Base-by-base conservation (phyloP, 192 early-diverging fungal genomes). In the Gaertneriomyces semiglobifer region DNA sequence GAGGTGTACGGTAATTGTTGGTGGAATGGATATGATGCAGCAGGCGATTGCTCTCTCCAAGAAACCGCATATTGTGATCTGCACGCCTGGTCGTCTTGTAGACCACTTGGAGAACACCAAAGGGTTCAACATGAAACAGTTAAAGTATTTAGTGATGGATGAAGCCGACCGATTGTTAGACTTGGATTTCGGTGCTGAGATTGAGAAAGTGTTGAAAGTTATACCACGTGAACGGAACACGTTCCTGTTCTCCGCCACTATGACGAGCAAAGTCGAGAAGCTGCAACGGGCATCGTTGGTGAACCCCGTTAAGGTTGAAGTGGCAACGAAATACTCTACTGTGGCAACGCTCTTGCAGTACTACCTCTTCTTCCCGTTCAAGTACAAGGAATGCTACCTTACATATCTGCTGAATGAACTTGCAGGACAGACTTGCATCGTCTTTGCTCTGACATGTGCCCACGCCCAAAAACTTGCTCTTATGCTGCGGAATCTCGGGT, bases 91-190 rank as follows among this genome's bases (percentile, higher is more conserved):
- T 11, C 87, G 96, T 53, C 72, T 98, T 66, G 89, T 94, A 58
- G 96, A 97, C 73, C 96, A 97, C 69, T 74, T 98, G 68, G 93
- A 98, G 74, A 97, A 98, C 79, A 98, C 96, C 14, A 98, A 98
- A 69, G 96, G 96, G 18, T 98, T 98, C 69, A 91, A 88, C 51
- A 78, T 98, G 75, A 86, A 89, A 53, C 85, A 86, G 43, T 74
- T 98, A 14, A 96, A 96, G 77, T 96, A 93, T 71, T 75, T 98
- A 77, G 88, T 98, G 44, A 86, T 95, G 87, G 92, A 94, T 64
- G 94, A 95, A 79, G 93, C 94, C 0, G 93, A 95, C 80, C 84
- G 92, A 40, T 74, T 98, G 44, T 77, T 95, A 68, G 93, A 95
- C 66, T 88, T 95, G 85, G 93, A 95, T 79, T 95, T 95, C 80